These are phyloP conservation scores for Cryptococcus deneoformans DNA, from an alignment of 1,284 basidiomycete species.

Conservation along the genomic window DNA sequence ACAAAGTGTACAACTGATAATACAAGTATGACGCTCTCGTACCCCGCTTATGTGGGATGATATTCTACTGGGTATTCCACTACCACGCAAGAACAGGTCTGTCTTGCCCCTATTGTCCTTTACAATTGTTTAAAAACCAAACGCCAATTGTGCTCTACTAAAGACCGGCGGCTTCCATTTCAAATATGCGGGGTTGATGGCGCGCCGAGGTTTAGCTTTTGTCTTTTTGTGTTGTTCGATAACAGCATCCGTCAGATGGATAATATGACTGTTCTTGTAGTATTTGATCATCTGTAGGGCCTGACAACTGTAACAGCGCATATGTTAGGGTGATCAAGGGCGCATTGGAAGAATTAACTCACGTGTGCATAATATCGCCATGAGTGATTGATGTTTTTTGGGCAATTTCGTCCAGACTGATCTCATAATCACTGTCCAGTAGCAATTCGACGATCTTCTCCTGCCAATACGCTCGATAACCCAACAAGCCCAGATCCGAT, in stretches of 20 bases:
- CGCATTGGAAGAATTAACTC: conserved; percentile 44
- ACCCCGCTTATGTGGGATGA: no score
- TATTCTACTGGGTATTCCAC: no score
- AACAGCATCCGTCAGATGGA: conserved; percentile 86
- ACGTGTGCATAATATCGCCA: conserved; percentile 95
- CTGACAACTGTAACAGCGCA: conserved; percentile 64
- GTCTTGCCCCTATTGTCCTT: no score
- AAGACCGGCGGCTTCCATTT: conserved; percentile 93
- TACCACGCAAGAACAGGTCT: no score
- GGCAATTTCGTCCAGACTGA: conserved; percentile 96
- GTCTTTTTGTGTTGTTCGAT: conserved; percentile 90
- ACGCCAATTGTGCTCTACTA: conserved; percentile 82
- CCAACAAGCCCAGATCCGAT: conserved; percentile 86
- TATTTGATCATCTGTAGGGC: conserved; percentile 95
- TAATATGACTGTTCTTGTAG: conserved; percentile 92
- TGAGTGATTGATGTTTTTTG: conserved; percentile 96
- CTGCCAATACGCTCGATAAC: conserved; percentile 97
- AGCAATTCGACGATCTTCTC: conserved; percentile 94
- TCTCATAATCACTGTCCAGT: conserved; percentile 64
- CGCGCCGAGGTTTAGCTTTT: conserved; percentile 70
- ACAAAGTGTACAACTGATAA: no score
- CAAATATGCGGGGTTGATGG: conserved; percentile 77
- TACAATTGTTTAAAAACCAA: conserved; percentile 58
- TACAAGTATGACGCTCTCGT: no score
- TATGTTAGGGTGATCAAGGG: neutral